phyloP scores from a whole-genome alignment of 331 rosid species.

The Erythrophleum ivorense region DNA sequence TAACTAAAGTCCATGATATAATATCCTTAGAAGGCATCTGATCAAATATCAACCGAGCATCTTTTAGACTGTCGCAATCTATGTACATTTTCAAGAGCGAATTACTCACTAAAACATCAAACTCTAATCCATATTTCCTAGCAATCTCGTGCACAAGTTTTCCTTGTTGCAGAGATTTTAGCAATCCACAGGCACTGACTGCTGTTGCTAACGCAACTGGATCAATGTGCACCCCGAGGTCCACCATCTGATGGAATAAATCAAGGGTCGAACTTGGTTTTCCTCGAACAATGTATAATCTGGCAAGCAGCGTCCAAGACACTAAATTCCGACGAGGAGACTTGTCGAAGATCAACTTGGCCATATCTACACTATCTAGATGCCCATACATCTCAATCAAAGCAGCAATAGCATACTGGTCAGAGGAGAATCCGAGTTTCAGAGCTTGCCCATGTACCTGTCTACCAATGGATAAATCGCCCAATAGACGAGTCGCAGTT shows the following conservation, averaged over 20 bases:
- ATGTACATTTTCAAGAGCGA: constrained; percentile 71
- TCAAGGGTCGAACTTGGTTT: constrained; percentile 56
- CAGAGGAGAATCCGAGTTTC: constrained; percentile 58
- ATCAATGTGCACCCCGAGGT: constrained; percentile 47
- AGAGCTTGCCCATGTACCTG: constrained; percentile 69
- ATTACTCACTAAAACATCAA: constrained; percentile 63
- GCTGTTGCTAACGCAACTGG: constrained; percentile 64
- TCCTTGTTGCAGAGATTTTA: constrained; percentile 54
- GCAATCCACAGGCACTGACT: constrained; percentile 54
- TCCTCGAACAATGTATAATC: constrained; percentile 51
- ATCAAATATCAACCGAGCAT: constrained; percentile 55
- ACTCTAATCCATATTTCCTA: constrained; percentile 54
- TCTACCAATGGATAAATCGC: constrained; percentile 51
- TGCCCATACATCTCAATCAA: constrained; percentile 67
- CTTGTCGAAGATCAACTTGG: constrained; percentile 55
- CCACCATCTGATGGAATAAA: constrained; percentile 55
- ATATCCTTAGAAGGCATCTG: constrained; percentile 59
- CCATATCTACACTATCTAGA: constrained; percentile 50
- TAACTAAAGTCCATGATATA: constrained; percentile 66
- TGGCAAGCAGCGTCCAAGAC: constrained; percentile 72
- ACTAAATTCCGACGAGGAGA: constrained; percentile 47
- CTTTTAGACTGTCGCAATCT: constrained; percentile 58
- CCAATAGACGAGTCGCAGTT: constrained; percentile 52
- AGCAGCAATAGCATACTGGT: constrained; percentile 56
- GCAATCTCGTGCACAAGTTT: constrained; percentile 56